Conservation (phyloP, 108 stramenopile genomes). For the Skeletonema marinoi region DNA sequence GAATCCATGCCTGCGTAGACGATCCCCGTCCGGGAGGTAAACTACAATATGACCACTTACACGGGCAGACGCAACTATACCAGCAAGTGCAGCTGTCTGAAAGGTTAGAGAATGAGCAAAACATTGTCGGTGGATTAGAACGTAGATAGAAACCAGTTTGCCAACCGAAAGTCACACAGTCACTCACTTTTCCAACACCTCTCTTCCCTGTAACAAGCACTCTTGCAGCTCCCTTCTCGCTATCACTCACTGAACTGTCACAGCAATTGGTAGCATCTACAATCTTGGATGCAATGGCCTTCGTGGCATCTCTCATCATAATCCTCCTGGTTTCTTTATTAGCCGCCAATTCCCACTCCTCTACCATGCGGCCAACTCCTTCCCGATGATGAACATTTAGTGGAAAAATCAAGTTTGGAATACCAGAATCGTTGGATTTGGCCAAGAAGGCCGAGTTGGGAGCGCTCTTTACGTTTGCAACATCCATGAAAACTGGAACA, state of each 20-base stretch:
- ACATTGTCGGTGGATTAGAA: neutral
- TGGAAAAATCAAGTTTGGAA: conserved; percentile 68
- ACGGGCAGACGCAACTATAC: conserved; percentile 80
- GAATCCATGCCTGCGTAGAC: conserved; percentile 67
- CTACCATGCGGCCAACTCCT: conserved; percentile 78
- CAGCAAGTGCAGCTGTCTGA: conserved; percentile 67
- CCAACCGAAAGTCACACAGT: neutral
- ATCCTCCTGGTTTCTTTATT: conserved; percentile 75
- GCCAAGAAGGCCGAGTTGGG: conserved; percentile 32
- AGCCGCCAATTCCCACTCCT: conserved; percentile 82
- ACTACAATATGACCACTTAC: conserved; percentile 74
- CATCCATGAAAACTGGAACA: conserved; percentile 79
- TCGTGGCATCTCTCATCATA: conserved; percentile 64
- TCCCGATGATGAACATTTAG: conserved; percentile 61
- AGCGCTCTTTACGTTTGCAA: conserved; percentile 6
- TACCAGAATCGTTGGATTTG: conserved; percentile 39
- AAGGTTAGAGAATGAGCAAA: neutral
- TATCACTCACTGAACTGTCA: neutral
- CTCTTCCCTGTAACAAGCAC: conserved; percentile 65
- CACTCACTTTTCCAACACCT: conserved; percentile 73
- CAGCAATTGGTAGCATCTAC: conserved; percentile 26
- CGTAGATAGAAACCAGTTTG: neutral
- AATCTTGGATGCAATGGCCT: conserved; percentile 48
- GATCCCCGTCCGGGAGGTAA: conserved; percentile 78
- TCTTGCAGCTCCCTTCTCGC: conserved; percentile 41